Conservation (phyloP, 1,284 basidiomycete species). For the Coniophora puteana region DNA sequence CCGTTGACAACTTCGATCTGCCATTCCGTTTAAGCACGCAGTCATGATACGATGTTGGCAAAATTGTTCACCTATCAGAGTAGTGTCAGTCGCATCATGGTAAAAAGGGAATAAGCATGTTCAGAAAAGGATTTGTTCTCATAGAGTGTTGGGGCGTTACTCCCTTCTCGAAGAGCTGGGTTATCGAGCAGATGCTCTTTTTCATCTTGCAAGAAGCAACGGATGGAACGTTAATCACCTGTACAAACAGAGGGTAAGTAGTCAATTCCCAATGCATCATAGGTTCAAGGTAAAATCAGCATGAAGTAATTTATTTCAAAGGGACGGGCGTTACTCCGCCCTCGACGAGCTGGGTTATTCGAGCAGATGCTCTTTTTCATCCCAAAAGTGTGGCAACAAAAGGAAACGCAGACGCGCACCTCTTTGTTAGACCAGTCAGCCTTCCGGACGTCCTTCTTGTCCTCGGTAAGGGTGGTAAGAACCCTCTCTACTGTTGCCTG, state of each 20-base stretch:
- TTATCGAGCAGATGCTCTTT: conserved; percentile 72
- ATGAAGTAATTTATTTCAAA: conserved; percentile 56
- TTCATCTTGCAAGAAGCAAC: conserved; percentile 43
- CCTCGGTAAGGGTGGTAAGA: conserved; percentile 74
- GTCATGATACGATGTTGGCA: conserved; percentile 33
- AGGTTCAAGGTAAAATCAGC: conserved; percentile 36
- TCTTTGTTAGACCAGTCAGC: conserved; percentile 96
- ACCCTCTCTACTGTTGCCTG: conserved; percentile 88
- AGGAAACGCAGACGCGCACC: conserved; percentile 64
- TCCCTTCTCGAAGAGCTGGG: conserved; percentile 58
- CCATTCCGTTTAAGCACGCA: too few species aligned
- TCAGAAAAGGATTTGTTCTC: conserved; percentile 58
- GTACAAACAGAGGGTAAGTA: conserved; percentile 15
- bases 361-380: conserved; percentile 80
- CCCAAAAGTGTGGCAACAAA: conserved; percentile 23
- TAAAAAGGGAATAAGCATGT: conserved; percentile 16
- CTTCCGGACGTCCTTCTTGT: conserved; percentile 92
- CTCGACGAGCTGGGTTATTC: conserved; percentile 78
- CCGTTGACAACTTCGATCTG: conserved; percentile 97
- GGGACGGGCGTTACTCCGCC: conserved; percentile 75
- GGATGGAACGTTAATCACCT: conserved; percentile 6
- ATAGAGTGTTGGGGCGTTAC: conserved; percentile 63
- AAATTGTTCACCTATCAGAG: conserved; percentile 13
- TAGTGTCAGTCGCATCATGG: conserved; percentile 9
- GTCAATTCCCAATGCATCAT: conserved; percentile 1